Base-by-base conservation (phyloP, 2,329 filamentous ascomycete species). In the Arthrobotrys megalospora region DNA sequence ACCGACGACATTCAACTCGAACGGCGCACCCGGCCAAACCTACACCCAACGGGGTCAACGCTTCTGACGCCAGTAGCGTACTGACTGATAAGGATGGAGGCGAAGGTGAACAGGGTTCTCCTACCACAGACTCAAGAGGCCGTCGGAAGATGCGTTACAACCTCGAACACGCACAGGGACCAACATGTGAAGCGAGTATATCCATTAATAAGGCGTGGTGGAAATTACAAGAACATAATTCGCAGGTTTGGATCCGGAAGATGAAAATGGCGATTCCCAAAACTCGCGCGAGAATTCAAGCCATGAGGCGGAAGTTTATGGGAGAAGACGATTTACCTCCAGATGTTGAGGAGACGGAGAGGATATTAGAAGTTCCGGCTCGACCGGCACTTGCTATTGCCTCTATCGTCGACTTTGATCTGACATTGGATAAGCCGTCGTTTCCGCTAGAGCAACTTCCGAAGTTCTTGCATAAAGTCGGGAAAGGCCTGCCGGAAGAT, bases 401-500 rank as follows among this genome's bases (percentile, higher is more conserved):
- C 5, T 86, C 93, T 50, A 90, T 98, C 80, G 93, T 91, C 77
- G 95, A 99, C 83, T 86, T 99, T 36, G 91, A 95, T 80, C 88
- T 99, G 69, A 87, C 90, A 36, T 87, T 99, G 76, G 96, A 98
- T 84, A 97, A 97, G 83, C 96, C 96, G 0, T 95, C 93, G 0
- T 99, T 99, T 83, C 91, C 94, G 0, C 86, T 97, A 76, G 87
- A 89, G 1, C 91, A 97, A 11, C 90, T 95, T 68, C 92, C 95
- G 0, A 89, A 92, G 14, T 99, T 97, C 83, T 86, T 99, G 28
- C 89, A 97, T 83, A 89, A 90, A 58, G 91, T 98, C 73, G 96
- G 96, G n/a, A 99, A 99, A 85, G 96, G 96, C 0, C 96, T 99
- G 90, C 96, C 96, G 0, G 88, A 90, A 79, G 91, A 96, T 82